Base-by-base conservation (phyloP, 345 rosid species). In the Lumnitzera littorea region DNA sequence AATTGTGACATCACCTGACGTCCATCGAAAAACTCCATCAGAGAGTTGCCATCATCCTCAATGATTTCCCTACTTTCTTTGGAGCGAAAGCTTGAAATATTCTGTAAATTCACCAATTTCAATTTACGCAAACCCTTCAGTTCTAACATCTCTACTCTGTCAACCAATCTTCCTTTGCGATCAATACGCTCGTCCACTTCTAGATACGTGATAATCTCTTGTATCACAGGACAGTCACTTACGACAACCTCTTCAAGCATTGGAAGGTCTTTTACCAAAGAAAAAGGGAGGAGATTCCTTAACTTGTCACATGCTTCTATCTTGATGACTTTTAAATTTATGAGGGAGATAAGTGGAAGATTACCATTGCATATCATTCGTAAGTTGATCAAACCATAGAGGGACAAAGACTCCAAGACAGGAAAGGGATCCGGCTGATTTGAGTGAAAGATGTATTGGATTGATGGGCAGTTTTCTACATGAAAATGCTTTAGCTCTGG, bases 241-340 rank as follows among this genome's bases (percentile, higher is more conserved):
- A 71, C 64, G n/a, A 56, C 14, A 12, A 74, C 36, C 50, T 53
- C 56, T 57, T 67, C 3, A 46, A 77, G 71, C 13, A 46, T 52
- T 17, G 12, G 20, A 56, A 49, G 64, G 46, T 29, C 52, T 60
- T 16, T 60, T n/a, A 50, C 60, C 15, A 63, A 15, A 31, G 74
- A 62, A 20, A 62, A 58, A 15, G 72, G 48, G 60, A 71, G 60
- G 15, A 78, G 13, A 13, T 51, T 49, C 61, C 50, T 65, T 64
- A 74, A 53, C 16, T 20, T 51, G 23, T 48, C 9, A 56, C 76
- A 71, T 3, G 24, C 15, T 55, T 2, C 51, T 24, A 69, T 67
- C 12, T 48, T 60, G 29, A 69, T 7, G 11, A 11, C 57, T 29
- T 24, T 54, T 27, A 76, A 47, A 2, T 56, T 48, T 3, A 12